phyloP scores from a whole-genome alignment of 306 rosid species.

The Medicago lupulina region DNA sequence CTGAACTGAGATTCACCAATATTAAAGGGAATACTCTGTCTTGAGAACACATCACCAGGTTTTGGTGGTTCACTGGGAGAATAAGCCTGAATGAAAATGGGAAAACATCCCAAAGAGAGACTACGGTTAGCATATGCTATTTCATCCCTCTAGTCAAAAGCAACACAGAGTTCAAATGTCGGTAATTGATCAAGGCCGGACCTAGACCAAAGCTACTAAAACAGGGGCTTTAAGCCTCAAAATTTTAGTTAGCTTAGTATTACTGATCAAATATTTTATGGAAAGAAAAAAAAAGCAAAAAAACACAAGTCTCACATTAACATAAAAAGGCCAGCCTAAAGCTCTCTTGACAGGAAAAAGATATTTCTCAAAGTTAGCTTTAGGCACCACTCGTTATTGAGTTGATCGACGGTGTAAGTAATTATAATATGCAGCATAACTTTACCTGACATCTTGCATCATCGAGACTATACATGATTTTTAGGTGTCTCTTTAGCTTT shows the following conservation, averaged over 20 bases:
- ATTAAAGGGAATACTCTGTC: conserved; percentile 72
- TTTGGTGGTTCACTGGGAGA: conserved; percentile 82
- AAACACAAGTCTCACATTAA: too few relatives aligned
- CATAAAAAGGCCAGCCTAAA: neutral
- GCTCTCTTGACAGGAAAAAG: neutral
- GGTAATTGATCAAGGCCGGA: neutral
- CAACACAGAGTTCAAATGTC: neutral
- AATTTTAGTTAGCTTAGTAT: too few relatives aligned
- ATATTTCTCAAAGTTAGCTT: neutral
- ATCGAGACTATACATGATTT: conserved; percentile 77
- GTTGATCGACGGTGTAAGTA: neutral
- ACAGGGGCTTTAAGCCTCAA: too few relatives aligned
- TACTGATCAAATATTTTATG: too few relatives aligned
- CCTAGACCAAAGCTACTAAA: neutral
- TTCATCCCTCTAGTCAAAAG: conserved; percentile 16
- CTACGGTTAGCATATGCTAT: conserved; percentile 17
- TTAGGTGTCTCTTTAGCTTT: conserved; percentile 93
- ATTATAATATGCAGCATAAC: conserved; percentile 4
- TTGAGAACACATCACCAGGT: conserved; percentile 83
- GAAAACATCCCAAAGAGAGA: conserved; percentile 23
- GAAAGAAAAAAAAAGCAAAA: too few relatives aligned
- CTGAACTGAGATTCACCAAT: conserved; percentile 65
- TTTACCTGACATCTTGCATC: conserved; percentile 94
- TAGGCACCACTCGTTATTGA: neutral
- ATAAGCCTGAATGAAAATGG: conserved; percentile 66